phyloP scores from a whole-genome alignment of 2,329 filamentous ascomycete species.

The Didymosphaeria variabile region DNA sequence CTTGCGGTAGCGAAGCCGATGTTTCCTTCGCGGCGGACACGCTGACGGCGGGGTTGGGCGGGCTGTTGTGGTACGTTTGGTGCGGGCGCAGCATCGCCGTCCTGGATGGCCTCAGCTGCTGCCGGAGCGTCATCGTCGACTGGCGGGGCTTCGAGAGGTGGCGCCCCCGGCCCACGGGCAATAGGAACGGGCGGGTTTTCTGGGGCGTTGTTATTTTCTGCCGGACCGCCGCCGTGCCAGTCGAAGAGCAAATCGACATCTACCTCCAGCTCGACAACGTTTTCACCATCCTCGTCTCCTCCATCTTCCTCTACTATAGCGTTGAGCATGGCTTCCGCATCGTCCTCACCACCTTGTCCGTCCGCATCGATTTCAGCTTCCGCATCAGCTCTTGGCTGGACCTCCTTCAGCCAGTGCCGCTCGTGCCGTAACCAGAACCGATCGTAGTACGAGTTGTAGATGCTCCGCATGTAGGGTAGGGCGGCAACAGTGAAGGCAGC shows the following conservation, averaged over 20 bases:
- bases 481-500: slow-evolving; percentile 72
- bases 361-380: slow-evolving; percentile 29
- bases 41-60: slow-evolving; percentile 34
- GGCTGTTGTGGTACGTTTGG: slow-evolving; percentile 38
- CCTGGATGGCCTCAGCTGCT: slow-evolving; percentile 23
- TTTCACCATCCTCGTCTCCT: slow-evolving; percentile 49
- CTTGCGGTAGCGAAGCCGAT: slow-evolving; percentile 63
- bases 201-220: slow-evolving; percentile 50
- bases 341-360: slow-evolving; percentile 20
- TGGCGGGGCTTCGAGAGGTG: slow-evolving; percentile 46
- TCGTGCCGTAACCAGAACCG: slow-evolving; percentile 66
- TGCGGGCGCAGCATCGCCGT: slow-evolving; percentile 33
- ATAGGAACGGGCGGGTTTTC: slow-evolving; percentile 41
- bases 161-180: slow-evolving; percentile 37
- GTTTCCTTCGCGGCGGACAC: slow-evolving; percentile 54
- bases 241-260: slow-evolving; percentile 55
- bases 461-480: slow-evolving; percentile 70
- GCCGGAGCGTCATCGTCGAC: slow-evolving; percentile 33
- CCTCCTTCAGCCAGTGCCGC: slow-evolving; percentile 68
- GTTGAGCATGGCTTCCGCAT: slow-evolving; percentile 23
- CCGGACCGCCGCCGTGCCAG: slow-evolving; percentile 47
- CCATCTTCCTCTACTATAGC: slow-evolving; percentile 29
- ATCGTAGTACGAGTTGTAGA: slow-evolving; percentile 71
- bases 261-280: slow-evolving; percentile 55
- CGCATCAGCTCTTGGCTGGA: slow-evolving; percentile 64